Evolutionary conservation across 345 rosid genomes (phyloP).

Genomic region (Arabidopsis suecica): DNA sequence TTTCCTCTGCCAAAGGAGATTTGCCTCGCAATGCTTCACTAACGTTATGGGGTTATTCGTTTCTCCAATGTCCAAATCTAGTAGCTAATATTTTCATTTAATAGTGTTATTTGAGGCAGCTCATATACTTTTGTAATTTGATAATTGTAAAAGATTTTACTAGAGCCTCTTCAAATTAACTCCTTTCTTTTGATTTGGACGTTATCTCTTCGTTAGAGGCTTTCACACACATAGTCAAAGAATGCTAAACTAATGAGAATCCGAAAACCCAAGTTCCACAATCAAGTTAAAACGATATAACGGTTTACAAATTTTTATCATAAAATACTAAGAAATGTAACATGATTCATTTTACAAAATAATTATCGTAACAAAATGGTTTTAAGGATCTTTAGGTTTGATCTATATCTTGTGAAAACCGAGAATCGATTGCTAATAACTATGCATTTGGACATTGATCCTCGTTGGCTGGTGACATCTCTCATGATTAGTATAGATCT

Average conservation of each 20-base stretch:
- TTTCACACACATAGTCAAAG: neutral
- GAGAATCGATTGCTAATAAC: too few species aligned
- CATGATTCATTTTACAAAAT: neutral
- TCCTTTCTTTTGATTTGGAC: neutral
- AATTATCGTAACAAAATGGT: neutral
- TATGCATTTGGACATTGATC: neutral
- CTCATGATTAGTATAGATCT: neutral
- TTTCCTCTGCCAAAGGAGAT: slow-evolving; percentile 46
- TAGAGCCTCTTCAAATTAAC: neutral
- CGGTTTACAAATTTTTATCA: neutral
- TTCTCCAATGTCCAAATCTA: neutral
- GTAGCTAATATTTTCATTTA: slow-evolving; percentile 1
- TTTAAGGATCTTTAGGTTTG: neutral
- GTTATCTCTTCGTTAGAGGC: slow-evolving; percentile 8
- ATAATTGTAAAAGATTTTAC: neutral
- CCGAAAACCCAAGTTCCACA: neutral
- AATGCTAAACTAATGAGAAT: slow-evolving; percentile 1
- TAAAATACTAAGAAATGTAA: slow-evolving; percentile 4
- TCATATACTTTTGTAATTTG: neutral
- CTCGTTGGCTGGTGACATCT: neutral
- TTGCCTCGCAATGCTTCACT: slow-evolving; percentile 41
- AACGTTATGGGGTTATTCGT: neutral
- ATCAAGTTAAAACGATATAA: neutral
- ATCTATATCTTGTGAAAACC: neutral
- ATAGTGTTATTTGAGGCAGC: neutral